Evolutionary conservation across 1,139 yeast species (phyloP).

Genomic region (Dujonia santamariae): DNA sequence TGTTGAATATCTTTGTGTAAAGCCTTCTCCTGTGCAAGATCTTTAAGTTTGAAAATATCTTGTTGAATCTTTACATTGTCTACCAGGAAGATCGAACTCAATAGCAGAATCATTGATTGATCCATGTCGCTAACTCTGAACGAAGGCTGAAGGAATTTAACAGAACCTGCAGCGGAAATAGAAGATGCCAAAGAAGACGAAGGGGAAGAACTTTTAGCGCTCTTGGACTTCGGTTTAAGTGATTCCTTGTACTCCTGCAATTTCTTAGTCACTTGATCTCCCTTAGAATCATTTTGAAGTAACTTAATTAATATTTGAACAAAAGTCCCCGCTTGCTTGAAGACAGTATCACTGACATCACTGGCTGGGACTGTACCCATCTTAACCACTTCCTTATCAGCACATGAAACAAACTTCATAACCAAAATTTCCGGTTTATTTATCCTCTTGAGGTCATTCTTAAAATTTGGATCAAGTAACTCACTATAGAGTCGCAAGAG

Average conservation of each 20-base stretch:
- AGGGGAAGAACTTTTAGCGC: constrained; percentile 10
- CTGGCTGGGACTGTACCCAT: constrained; percentile 37
- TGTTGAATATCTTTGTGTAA: constrained; percentile 46
- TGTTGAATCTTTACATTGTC: constrained; percentile 45
- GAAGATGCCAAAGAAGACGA: constrained; percentile 4
- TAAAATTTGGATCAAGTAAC: constrained; percentile 47
- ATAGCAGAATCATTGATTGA: constrained; percentile 29
- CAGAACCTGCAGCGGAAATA: constrained; percentile 7
- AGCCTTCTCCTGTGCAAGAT: constrained; percentile 39
- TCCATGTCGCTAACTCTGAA: constrained; percentile 52
- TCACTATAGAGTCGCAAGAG: constrained; percentile 64
- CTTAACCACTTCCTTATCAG: constrained; percentile 61
- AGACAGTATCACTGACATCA: constrained; percentile 46
- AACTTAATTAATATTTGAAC: constrained; percentile 51
- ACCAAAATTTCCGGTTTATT: constrained; percentile 61
- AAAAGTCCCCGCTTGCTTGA: constrained; percentile 56
- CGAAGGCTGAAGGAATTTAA: constrained; percentile 40
- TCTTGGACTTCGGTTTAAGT: constrained; percentile 25
- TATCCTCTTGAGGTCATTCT: constrained; percentile 36
- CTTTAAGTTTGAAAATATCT: constrained; percentile 44
- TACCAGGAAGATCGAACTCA: constrained; percentile 40
- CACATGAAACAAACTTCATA: constrained; percentile 61
- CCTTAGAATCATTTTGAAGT: constrained; percentile 42
- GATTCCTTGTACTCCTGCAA: constrained; percentile 42
- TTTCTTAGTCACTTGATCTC: constrained; percentile 39